Evolutionary conservation across 805 yeast species (phyloP).

Genomic region (Metschnikowia dekortorum): DNA sequence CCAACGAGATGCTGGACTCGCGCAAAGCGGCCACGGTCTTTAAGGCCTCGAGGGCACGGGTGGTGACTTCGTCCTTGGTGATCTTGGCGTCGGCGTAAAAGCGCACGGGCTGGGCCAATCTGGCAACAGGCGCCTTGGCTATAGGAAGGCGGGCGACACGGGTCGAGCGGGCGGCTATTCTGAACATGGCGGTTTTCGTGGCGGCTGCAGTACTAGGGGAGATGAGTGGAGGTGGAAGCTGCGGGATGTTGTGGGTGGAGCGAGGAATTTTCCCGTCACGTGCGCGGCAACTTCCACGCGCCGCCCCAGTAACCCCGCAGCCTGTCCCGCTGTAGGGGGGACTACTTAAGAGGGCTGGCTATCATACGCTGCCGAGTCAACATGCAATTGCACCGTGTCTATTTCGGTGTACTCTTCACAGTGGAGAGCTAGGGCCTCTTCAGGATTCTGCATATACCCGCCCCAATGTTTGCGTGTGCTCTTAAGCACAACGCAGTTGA

Average conservation of each 20-base stretch:
- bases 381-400: too few species aligned
- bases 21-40: slow-evolving; percentile 47
- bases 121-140: slow-evolving; percentile 25
- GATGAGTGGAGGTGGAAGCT: not conserved
- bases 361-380: too few species aligned
- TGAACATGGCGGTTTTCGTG: slow-evolving; percentile 39
- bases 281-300: not conserved
- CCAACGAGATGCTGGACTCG: slow-evolving; percentile 39
- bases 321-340: too few species aligned
- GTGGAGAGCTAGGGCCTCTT: too few species aligned
- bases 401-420: too few species aligned
- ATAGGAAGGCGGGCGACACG: slow-evolving; percentile 39
- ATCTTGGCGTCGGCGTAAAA: slow-evolving; percentile 64
- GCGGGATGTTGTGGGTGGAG: not conserved
- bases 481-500: too few species aligned
- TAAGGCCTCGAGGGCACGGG: slow-evolving; percentile 78
- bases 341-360: too few species aligned
- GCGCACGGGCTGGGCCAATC: slow-evolving; percentile 29
- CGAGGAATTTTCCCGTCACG: slow-evolving; percentile 2
- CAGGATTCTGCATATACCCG: too few species aligned
- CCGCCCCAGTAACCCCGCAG: too few species aligned
- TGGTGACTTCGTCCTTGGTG: slow-evolving; percentile 72
- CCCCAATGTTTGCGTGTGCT: too few species aligned
- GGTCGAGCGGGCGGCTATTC: slow-evolving; percentile 38
- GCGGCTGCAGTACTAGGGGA: not conserved